Evolutionary conservation across 1,284 basidiomycete species (phyloP).

Genomic region (Schizophyllum amplum): DNA sequence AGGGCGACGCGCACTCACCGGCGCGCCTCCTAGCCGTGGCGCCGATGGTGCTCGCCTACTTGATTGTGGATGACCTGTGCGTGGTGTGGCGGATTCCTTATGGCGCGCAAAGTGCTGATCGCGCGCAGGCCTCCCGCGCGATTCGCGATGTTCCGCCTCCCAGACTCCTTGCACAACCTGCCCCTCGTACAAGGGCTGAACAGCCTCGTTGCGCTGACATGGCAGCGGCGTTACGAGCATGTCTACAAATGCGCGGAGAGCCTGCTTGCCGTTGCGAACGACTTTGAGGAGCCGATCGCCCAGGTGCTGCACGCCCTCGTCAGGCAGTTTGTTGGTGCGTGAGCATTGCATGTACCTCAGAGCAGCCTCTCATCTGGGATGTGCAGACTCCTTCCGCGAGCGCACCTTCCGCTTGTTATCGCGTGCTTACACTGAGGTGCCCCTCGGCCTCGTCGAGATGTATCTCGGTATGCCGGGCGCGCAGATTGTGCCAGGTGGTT

Average conservation of each 20-base stretch:
- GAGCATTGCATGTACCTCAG: not conserved
- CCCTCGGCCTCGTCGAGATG: slow-evolving; percentile 38
- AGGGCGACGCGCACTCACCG: slow-evolving; percentile 28
- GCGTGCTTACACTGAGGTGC: slow-evolving; percentile 54
- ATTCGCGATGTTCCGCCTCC: slow-evolving; percentile 44
- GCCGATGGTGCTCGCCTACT: slow-evolving; percentile 53
- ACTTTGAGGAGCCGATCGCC: slow-evolving; percentile 11
- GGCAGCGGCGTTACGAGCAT: slow-evolving; percentile 43
- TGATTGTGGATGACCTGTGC: slow-evolving; percentile 52
- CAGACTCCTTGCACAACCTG: slow-evolving; percentile 31
- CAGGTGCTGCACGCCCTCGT: not conserved
- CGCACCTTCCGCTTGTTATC: slow-evolving; percentile 47
- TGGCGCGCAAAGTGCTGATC: not conserved
- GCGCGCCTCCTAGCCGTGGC: slow-evolving; percentile 43
- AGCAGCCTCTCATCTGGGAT: slow-evolving; percentile 1
- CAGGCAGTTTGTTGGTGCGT: not conserved
- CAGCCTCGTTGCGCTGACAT: slow-evolving; percentile 39
- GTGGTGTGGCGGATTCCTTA: no score
- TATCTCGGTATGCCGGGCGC: slow-evolving; percentile 48
- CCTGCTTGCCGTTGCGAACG: slow-evolving; percentile 32
- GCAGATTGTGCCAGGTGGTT: slow-evolving; percentile 37
- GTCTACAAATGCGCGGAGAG: slow-evolving; percentile 43
- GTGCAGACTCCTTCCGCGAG: slow-evolving; percentile 39
- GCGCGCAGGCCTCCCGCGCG: slow-evolving; percentile 45
- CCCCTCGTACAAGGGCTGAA: slow-evolving; percentile 39